Percentiles rank a stretch among this genome's conserved stretches.
Conservation (phyloP, 352 stramenopile species). For the Phytophthora pisi region DNA sequence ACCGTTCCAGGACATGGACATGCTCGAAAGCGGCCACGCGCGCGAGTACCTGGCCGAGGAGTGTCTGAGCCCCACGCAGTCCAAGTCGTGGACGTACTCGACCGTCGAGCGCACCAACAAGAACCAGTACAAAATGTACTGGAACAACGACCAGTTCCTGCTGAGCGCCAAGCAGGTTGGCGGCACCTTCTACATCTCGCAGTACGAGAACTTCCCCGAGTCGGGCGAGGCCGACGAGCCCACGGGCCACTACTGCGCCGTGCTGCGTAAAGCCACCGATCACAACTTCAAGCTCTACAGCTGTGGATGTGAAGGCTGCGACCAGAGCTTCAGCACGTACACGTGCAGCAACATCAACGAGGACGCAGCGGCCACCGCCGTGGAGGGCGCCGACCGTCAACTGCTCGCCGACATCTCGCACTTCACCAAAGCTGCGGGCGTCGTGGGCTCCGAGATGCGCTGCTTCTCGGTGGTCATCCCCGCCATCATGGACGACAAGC, state of each 20-base stretch:
- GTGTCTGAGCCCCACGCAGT: conserved; percentile 75
- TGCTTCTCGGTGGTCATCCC: conserved; percentile 84
- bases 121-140: conserved; percentile 89
- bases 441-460: conserved; percentile 80
- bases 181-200: conserved; percentile 89
- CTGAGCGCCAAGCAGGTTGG: conserved; percentile 85
- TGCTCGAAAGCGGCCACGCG: conserved; percentile 82
- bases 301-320: conserved; percentile 85
- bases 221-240: conserved; percentile 47
- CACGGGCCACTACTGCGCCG: conserved; percentile 76
- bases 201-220: conserved; percentile 90
- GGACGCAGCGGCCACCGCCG: conserved; percentile 31
- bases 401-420: conserved; percentile 87
- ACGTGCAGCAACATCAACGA: conserved; percentile 82
- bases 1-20: conserved; percentile 86
- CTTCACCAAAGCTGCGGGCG: conserved; percentile 79
- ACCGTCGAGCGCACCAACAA: conserved; percentile 84
- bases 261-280: conserved; percentile 72
- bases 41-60: conserved; percentile 86
- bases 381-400: conserved; percentile 70
- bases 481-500: conserved; percentile 81
- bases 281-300: conserved; percentile 91
- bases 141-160: conserved; percentile 87
- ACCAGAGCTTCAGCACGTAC: conserved; percentile 85
- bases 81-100: conserved; percentile 84